These are phyloP conservation scores for Tuber umbilicatum DNA, from an alignment of 495 filamentous ascomycete species.

Conservation along the genomic window DNA sequence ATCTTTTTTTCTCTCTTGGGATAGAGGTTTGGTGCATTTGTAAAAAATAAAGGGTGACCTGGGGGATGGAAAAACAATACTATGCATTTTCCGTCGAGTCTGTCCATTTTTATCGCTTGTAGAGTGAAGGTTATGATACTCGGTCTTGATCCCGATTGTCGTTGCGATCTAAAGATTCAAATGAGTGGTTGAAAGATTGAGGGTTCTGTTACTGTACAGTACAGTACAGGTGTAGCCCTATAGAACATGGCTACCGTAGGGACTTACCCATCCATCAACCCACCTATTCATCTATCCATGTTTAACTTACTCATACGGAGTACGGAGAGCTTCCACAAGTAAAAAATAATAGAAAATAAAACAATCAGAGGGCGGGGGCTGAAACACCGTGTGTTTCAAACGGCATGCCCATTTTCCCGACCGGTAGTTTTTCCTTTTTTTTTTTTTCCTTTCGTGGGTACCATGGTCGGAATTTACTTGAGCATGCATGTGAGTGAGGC, in stretches of 20 bases:
- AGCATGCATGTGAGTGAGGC: background rate
- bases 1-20: conserved; percentile 2
- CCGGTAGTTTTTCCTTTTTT: background rate
- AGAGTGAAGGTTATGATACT: background rate
- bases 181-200: background rate
- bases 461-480: background rate
- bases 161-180: background rate
- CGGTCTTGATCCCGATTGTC: background rate
- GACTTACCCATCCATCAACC: too few relatives aligned
- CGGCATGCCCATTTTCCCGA: background rate
- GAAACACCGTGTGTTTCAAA: background rate
- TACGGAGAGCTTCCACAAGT: background rate
- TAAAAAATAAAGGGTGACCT: background rate
- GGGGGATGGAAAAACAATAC: background rate
- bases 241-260: too few relatives aligned
- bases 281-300: background rate
- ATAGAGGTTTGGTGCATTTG: background rate
- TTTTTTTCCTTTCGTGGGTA: background rate
- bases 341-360: background rate
- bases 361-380: background rate
- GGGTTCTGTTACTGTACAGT: too few relatives aligned
- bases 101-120: background rate
- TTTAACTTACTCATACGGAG: background rate
- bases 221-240: too few relatives aligned
- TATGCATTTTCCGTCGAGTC: background rate